Percentiles rank a stretch among this genome's conserved stretches.
Conservation (phyloP, 2,329 filamentous ascomycete species). For the Sporothrix dimorphospora region DNA sequence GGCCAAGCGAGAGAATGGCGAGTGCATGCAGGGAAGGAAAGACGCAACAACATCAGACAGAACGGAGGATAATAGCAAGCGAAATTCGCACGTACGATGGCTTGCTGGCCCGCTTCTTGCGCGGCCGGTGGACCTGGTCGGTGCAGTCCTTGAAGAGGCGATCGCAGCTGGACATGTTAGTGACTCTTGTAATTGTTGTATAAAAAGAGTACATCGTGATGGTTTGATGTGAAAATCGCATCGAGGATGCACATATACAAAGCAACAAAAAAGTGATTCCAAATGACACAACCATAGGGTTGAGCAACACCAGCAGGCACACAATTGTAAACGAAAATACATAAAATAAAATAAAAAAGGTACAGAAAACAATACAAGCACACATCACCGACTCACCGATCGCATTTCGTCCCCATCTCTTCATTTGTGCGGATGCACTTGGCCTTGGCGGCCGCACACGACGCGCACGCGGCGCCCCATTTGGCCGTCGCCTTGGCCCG, state of each 20-base stretch:
- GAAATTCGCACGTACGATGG: constrained; percentile 50
- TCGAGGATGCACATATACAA: constrained; percentile 8
- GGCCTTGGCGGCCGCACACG: constrained; percentile 54
- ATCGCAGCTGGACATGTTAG: constrained; percentile 46
- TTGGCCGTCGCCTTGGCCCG: constrained; percentile 38
- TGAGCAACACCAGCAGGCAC: neutral
- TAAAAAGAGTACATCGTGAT: neutral
- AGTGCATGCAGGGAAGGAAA: neutral
- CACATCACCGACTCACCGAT: constrained; percentile 38
- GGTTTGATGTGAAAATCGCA: neutral
- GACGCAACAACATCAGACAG: neutral
- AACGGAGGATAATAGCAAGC: neutral
- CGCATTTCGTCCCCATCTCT: constrained; percentile 47
- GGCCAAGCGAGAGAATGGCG: neutral
- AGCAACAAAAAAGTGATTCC: neutral
- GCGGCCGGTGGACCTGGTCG: constrained; percentile 51
- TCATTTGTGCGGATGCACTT: constrained; percentile 52
- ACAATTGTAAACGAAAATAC: neutral
- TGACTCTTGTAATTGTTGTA: too few species aligned
- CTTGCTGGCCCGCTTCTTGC: constrained; percentile 56
- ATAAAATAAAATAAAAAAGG: neutral
- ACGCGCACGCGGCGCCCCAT: constrained; percentile 56
- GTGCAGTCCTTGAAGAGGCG: constrained; percentile 53
- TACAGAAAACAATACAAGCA: too few species aligned
- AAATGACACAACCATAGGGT: neutral